Conservation (phyloP, 257 asterid species). For the Lantana camara region DNA sequence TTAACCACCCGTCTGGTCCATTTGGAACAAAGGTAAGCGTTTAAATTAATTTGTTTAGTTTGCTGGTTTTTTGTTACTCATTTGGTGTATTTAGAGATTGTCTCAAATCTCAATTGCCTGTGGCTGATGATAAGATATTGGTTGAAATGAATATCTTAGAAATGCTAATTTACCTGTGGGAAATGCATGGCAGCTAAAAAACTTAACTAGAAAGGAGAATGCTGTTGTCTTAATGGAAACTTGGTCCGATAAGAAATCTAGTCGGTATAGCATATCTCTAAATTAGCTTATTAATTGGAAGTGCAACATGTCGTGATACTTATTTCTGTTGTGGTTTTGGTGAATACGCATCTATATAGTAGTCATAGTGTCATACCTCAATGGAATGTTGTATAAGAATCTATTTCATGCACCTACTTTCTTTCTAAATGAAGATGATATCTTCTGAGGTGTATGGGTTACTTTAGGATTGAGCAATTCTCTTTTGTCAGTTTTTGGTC, state of each 20-base stretch:
- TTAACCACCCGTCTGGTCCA: conserved; percentile 52
- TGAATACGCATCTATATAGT: not conserved
- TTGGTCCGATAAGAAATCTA: conserved; percentile 7
- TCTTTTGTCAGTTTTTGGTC: not conserved
- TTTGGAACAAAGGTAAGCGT: conserved; percentile 61
- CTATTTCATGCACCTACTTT: not conserved
- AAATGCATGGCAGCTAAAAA: not conserved
- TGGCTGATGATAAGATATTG: not conserved
- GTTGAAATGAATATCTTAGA: not conserved
- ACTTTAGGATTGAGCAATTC: conserved; percentile 1
- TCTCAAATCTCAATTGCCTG: not conserved
- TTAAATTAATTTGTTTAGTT: not conserved
- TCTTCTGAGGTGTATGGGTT: not conserved
- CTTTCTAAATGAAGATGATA: not conserved
- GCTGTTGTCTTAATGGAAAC: not conserved
- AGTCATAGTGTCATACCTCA: not conserved
- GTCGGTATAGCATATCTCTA: too few relatives aligned
- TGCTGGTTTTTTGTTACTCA: not conserved
- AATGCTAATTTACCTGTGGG: not conserved
- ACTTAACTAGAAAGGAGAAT: not conserved
- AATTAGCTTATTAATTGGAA: too few relatives aligned
- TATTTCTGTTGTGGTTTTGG: conserved; percentile 8
- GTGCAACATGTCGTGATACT: not conserved
- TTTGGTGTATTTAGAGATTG: not conserved
- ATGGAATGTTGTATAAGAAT: not conserved